Base-by-base conservation (phyloP, 1,139 yeast genomes). In the Nadsonia commutata region DNA sequence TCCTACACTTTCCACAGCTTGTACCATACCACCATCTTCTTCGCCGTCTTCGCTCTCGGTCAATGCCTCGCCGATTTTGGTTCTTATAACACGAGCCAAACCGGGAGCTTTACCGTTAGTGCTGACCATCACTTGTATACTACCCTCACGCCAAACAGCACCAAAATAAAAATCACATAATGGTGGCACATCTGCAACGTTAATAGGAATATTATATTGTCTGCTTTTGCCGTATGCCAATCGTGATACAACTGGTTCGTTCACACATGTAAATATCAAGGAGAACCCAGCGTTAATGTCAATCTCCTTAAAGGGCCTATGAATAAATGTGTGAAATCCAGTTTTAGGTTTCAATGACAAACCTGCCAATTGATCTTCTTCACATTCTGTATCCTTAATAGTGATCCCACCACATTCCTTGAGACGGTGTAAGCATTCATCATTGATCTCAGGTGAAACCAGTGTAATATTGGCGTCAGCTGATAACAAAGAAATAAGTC, bases 151-250 rank as follows among this genome's bases (percentile, higher is more conserved):
- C 56, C 76, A 77, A 68, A 80, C 78, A 21, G 88, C 75, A 1
- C 94, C 94, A 59, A 83, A 84, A 63, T 82, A 84, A 58, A 82
- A 84, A 58, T 84, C 95, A 63, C 95, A 84, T 49, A 78, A 64
- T 16, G 74, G 72, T 2, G 94, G 94, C 49, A 81, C 81, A 58
- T 84, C 95, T 2, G 94, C 94, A 38, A 83, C 80, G 57, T 84
- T 84, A 31, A 81, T 86, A 17, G 84, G 83, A 43, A 83, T 60
- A 16, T 76, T 49, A 27, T 48, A 43, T 37, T 47, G 44, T 16
- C 78, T 77, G 53, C 83, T 75, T 49, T 70, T 71, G 49, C 72
- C 69, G 58, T 79, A 82, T 18, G 83, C 75, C 50, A 65, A 62
- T 22, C 74, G 63, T 45, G 83, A 76, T 40, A 75, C 63, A 7